phyloP scores from a whole-genome alignment of 306 rosid species.

The Styphnolobium japonicum region DNA sequence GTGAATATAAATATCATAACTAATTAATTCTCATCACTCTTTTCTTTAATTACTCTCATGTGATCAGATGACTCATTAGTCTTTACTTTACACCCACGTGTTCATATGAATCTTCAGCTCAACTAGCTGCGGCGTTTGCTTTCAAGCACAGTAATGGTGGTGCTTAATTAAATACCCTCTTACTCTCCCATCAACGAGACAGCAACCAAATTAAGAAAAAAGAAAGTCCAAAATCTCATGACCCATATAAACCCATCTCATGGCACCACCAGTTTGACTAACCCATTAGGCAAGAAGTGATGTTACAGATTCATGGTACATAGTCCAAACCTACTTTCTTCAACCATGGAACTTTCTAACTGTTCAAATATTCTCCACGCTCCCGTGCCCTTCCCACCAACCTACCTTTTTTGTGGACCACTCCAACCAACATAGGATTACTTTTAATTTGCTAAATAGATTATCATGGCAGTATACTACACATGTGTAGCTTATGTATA shows the following conservation, averaged over 20 bases:
- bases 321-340: not conserved
- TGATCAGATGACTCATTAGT: too few species aligned
- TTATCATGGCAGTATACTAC: too few species aligned
- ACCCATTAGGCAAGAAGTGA: conserved; percentile 39
- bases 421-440: too few species aligned
- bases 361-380: not conserved
- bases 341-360: not conserved
- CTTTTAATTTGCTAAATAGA: too few species aligned
- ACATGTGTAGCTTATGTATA: too few species aligned
- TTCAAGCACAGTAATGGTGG: not conserved
- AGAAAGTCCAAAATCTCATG: not conserved
- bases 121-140: too few species aligned
- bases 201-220: not conserved
- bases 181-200: not conserved
- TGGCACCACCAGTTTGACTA: conserved; percentile 17
- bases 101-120: too few species aligned
- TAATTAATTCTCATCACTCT: too few species aligned
- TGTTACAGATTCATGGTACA: conserved; percentile 45
- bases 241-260: not conserved
- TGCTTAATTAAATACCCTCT: not conserved
- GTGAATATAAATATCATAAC: too few species aligned
- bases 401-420: not conserved
- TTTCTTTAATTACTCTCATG: too few species aligned
- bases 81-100: too few species aligned
- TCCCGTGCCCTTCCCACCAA: conserved; percentile 19